Base-by-base conservation (phyloP, 169 alveolate species). In the Neospora caninum region DNA sequence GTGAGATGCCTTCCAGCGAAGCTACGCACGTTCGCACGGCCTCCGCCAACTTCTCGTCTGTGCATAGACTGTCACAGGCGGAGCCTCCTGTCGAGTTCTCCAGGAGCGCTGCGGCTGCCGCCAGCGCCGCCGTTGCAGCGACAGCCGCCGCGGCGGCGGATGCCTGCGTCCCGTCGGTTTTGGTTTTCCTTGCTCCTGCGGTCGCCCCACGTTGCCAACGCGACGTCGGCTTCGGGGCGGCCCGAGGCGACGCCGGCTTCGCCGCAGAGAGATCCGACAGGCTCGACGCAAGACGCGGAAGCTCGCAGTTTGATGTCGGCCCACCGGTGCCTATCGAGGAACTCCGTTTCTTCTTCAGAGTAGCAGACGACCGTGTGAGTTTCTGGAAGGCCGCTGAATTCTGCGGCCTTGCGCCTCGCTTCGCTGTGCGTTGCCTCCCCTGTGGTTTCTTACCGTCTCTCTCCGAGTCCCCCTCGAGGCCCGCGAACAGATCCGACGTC, bases 31-130 rank as follows among this genome's bases (percentile, higher is more conserved):
- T 20, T n/a, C 27, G 25, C 1, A 43, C 84, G 2, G 1, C 84
- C 27, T 73, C 43, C n/a, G 45, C 43, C 43, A 25, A 67, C 41
- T 29, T 16, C 69, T 25, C 38, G 4, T 64, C 31, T 9, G 34
- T 7, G 34, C 13, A 36, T 13, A 13, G 2, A 42, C 69, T 1
- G 34, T 49, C 39, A 36, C 89, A 41, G 34, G 41, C 25, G 38
- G 54, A 13, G 53, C 88, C 69, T 4, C 25, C n/a, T 4, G 58
- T 18, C 20, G 89, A 41, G 39, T 39, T 41, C 34, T 29, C 67
- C 67, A 82, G 6, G n/a, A 82, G 53, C n/a, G 89, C 89, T 25
- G 54, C 64, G 25, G 89, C 89, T 18, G 89, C 89, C 16, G 89
- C 89, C 43, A 82, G 67, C 4, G 39, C 89, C 20, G 89, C 89